Evolutionary conservation across 768 basidiomycete species (phyloP).

Genomic region (Hortiboletus campestris): DNA sequence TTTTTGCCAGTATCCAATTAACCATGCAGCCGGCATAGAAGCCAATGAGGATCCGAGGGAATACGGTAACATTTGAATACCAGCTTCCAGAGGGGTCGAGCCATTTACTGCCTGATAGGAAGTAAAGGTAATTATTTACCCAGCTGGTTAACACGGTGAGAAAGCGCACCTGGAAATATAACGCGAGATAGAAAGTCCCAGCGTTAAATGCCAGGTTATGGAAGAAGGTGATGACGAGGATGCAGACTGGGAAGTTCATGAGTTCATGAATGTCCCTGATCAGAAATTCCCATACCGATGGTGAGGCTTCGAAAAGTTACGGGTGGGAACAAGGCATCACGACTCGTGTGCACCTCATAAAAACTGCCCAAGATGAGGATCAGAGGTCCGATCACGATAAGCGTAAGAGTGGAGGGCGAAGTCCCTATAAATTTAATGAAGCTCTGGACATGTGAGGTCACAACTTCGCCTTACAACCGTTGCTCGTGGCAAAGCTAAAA

Average conservation of each 20-base stretch:
- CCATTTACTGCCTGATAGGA: slow-evolving; percentile 61
- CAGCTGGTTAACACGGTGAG: neutral
- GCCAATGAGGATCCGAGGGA: slow-evolving; percentile 82
- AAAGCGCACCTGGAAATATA: slow-evolving; percentile 71
- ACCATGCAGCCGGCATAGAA: slow-evolving; percentile 85
- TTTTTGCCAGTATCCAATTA: slow-evolving; percentile 66
- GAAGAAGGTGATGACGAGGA: slow-evolving; percentile 69
- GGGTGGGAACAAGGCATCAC: slow-evolving; percentile 72
- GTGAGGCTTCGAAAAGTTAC: slow-evolving; percentile 58
- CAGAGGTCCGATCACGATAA: slow-evolving; percentile 55
- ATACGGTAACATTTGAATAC: slow-evolving; percentile 75
- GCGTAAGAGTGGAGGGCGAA: slow-evolving; percentile 55
- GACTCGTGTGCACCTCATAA: slow-evolving; percentile 65
- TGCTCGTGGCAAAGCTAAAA: slow-evolving; percentile 69
- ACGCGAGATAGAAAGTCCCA: slow-evolving; percentile 82
- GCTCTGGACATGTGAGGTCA: neutral
- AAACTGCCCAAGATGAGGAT: slow-evolving; percentile 58
- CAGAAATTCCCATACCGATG: slow-evolving; percentile 45
- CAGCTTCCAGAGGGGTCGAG: slow-evolving; percentile 68
- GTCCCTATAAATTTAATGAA: slow-evolving; percentile 49
- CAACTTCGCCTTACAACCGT: slow-evolving; percentile 56
- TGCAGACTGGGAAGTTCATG: slow-evolving; percentile 44
- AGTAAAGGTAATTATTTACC: slow-evolving; percentile 1
- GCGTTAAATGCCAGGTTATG: slow-evolving; percentile 84
- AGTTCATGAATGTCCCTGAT: slow-evolving; percentile 9